These are phyloP conservation scores for Aspergillus saccharolyticus DNA, from an alignment of 495 filamentous ascomycete genomes.

Conservation along the genomic window DNA sequence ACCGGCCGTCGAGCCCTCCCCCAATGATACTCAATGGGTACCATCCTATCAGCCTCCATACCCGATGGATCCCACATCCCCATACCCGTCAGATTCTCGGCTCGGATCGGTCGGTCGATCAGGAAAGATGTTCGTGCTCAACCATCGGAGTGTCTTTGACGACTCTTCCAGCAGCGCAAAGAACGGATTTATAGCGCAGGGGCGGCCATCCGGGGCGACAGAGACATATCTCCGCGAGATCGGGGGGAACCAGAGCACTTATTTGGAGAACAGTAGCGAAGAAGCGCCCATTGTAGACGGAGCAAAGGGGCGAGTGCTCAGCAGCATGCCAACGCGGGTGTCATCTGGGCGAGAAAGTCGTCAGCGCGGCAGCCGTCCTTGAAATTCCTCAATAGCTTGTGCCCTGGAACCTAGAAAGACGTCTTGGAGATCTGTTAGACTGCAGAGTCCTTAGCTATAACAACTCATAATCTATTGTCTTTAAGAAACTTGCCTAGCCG, in stretches of 20 bases:
- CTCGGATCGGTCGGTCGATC: constrained; percentile 19
- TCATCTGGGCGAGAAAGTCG: constrained; percentile 16
- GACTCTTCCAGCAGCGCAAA: constrained; percentile 15
- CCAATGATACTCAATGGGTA: constrained; percentile 45
- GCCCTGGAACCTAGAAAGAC: not conserved
- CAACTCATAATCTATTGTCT: too few relatives aligned
- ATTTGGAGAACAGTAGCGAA: constrained; percentile 27
- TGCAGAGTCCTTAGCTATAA: too few relatives aligned
- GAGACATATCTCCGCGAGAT: constrained; percentile 16
- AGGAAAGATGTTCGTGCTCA: constrained; percentile 14
- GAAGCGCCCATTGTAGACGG: constrained; percentile 33
- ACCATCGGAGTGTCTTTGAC: constrained; percentile 18
- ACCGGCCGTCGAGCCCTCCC: constrained; percentile 28
- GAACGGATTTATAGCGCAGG: constrained; percentile 12
- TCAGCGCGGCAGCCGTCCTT: constrained; percentile 24
- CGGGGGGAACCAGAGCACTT: constrained; percentile 13
- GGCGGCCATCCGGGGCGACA: constrained; percentile 18
- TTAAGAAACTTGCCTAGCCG: too few relatives aligned
- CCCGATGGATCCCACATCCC: constrained; percentile 22
- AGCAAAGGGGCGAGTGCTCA: constrained; percentile 25
- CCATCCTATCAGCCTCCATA: constrained; percentile 37
- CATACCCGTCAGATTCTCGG: constrained; percentile 32
- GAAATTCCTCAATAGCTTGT: constrained; percentile 6
- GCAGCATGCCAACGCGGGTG: constrained; percentile 17
- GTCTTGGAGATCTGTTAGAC: not conserved